Evolutionary conservation across 257 asterid genomes (phyloP), one percentile per base, ranked within the genome.

Genomic region (Solanum rostratum): DNA sequence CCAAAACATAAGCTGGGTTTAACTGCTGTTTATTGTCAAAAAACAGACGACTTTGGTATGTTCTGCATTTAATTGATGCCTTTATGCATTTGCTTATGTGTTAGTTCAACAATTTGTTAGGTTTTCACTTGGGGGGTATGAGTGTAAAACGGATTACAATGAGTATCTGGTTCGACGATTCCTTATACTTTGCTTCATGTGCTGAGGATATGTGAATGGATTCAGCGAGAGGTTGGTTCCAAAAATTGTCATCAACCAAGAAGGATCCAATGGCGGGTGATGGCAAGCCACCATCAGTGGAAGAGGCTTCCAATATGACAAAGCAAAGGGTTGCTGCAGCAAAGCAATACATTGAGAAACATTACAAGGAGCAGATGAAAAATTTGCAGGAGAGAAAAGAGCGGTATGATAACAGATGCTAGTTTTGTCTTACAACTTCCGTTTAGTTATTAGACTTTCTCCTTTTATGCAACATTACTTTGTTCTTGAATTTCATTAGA

Each of bases 311-410:
- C 13, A 91, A 86, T 84, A 87, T 94, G 41, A 97, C 99, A 1
- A 95, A 97, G 87, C 98, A 95, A 90, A 95, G 91, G 87, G 99
- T 91, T 59, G 98, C 98, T 86, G 99, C 98, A 1, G 97, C 99
- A 1, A 97, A 97, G 93, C 97, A 97, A 90, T 97, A 95, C 86
- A 97, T 97, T 70, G 99, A 97, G 92, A 97, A 97, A 79, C 99
- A 97, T 89, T 97, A 97, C 94, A 93, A 93, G 91, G 93, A 87
- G 87, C 98, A 97, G 86, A 94, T 88, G 99, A 94, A 91, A 88
- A 95, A 87, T 88, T 94, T 97, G 89, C 98, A 95, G 89, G 99
- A 95, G 88, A 93, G 99, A 89, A 94, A 91, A 85, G 96, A 95
- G 86, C 90, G 99, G 99, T 95, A 93, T 62, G 90, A 57, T 55